phyloP scores from a whole-genome alignment of 208 protist genomes.

The Leptomonas seymouri region DNA sequence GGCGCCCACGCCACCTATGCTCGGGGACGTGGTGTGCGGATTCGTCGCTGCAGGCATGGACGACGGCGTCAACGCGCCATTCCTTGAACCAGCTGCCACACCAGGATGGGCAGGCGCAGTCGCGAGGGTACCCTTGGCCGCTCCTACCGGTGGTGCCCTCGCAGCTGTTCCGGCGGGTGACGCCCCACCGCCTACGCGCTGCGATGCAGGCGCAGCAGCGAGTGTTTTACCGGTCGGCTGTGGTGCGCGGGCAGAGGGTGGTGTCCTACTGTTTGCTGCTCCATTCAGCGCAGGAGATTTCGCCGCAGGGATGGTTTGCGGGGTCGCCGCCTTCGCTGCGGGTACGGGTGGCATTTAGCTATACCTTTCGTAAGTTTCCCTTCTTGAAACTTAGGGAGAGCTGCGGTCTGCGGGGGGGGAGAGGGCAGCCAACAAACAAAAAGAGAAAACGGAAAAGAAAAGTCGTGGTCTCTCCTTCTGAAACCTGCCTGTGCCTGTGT shows the following conservation, averaged over 20 bases:
- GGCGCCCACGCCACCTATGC: background rate
- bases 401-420: too few relatives aligned
- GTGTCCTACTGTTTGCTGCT: background rate
- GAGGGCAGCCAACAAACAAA: background rate
- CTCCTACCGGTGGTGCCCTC: background rate
- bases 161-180: background rate
- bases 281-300: background rate
- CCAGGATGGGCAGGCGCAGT: background rate
- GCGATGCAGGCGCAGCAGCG: constrained; percentile 3
- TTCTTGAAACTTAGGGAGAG: background rate
- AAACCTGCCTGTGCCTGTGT: background rate
- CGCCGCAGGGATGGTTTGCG: background rate
- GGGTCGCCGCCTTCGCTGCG: constrained; percentile 7
- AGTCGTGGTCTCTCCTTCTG: background rate
- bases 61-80: background rate
- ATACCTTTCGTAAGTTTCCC: background rate
- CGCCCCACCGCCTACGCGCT: background rate
- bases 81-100: background rate
- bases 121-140: background rate
- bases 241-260: constrained; percentile 1
- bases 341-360: background rate
- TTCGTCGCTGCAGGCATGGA: background rate
- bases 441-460: constrained; percentile 12
- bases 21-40: background rate
- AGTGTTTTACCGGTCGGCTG: background rate